Base-by-base conservation (phyloP, 2,329 filamentous ascomycete genomes). In the Aureobasidium sp. region DNA sequence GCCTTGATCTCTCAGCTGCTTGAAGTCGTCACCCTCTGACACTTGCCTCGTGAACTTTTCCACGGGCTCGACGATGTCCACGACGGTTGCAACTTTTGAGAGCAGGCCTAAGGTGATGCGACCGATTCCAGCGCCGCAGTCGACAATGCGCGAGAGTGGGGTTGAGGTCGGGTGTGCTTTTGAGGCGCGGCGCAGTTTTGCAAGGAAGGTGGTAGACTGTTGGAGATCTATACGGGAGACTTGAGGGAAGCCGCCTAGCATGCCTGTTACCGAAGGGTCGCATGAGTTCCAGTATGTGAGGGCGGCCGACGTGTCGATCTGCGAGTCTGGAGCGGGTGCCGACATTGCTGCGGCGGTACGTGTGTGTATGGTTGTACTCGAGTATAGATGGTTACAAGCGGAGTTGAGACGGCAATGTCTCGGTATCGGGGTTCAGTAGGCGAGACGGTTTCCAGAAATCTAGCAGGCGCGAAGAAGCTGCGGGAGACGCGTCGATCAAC, bases 21-120 rank as follows among this genome's bases (percentile, higher is more conserved):
- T 69, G 48, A 71, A 68, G 8, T 62, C 64, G 11, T 72, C 67
- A 4, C 71, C 70, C 0, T 73, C 70, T 6, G 73, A 72, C 1
- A 95, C 75, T 22, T 79, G 77, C 15, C 81, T 80, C 0, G 90
- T 91, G 74, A 97, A 96, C 71, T 91, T 91, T 68, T 81, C 78
- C 22, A 96, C 84, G 0, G 92, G 93, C 77, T 97, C 92, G 36
- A 97, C 84, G 25, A 95, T 81, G 72, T 97, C 92, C 7, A 96
- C 87, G 2, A 80, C 76, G 17, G 84, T 77, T n/a, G 87, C 86
- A 1, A 93, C 77, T 27, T 84, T 79, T 31, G 87, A 75, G n/a
- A 97, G 79, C 4, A 97, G 80, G 0, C 88, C 89, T 62, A 87
- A 81, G 0, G 91, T 96, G 63, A 97, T 83, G 45, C 93, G 81